Percentiles rank a stretch among this genome's conserved stretches.
Evolutionary conservation across 805 yeast species (phyloP).

Genomic region (Saccharomycopsis fibuligera): DNA sequence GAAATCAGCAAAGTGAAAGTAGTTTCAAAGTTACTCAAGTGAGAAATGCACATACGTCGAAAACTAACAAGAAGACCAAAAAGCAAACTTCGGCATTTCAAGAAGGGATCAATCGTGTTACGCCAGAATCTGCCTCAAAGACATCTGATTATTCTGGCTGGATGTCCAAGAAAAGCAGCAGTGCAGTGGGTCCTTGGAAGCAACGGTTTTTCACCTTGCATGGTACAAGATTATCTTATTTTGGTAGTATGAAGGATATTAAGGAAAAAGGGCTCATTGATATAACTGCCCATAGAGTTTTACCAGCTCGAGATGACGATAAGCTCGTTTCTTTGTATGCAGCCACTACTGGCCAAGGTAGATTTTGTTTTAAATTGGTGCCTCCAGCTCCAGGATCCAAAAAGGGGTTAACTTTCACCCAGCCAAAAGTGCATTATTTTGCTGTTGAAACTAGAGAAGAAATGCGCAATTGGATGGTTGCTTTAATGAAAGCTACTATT

Average conservation of each 20-base stretch:
- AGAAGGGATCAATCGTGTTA: constrained; percentile 76
- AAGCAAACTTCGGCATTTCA: constrained; percentile 71
- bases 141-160: constrained; percentile 82
- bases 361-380: constrained; percentile 82
- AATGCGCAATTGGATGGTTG: constrained; percentile 93
- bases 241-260: constrained; percentile 67
- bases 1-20: neutral
- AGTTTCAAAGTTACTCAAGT: constrained; percentile 20
- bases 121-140: constrained; percentile 72
- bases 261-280: constrained; percentile 91
- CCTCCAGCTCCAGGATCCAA: constrained; percentile 98
- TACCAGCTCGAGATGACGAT: constrained; percentile 80
- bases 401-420: constrained; percentile 93
- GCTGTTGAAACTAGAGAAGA: constrained; percentile 90
- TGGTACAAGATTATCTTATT: constrained; percentile 89
- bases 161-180: constrained; percentile 90
- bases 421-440: constrained; percentile 91
- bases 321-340: constrained; percentile 82
- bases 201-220: constrained; percentile 78
- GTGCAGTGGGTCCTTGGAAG: constrained; percentile 87
- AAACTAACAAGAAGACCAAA: constrained; percentile 37
- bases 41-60: constrained; percentile 19
- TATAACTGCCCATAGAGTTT: constrained; percentile 87
- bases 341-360: constrained; percentile 89
- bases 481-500: constrained; percentile 90